A percentile compares a stretch with the other conserved stretches of the same genome.
Conservation (phyloP, 2,329 filamentous ascomycete species). For the Neofusicoccum cordaticola region DNA sequence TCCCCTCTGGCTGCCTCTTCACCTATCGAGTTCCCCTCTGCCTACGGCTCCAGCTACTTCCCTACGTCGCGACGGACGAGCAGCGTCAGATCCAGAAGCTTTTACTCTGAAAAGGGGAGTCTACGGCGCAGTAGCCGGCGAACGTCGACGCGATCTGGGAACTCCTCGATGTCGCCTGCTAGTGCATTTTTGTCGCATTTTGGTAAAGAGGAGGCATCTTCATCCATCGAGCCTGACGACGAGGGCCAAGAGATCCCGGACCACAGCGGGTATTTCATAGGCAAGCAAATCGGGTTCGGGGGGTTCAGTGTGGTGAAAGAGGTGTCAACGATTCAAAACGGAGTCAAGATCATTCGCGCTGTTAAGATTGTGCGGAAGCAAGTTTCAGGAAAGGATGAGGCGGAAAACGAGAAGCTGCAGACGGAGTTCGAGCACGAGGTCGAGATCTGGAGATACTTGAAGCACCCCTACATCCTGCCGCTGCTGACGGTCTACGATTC, state of each 20-base stretch:
- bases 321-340: conserved; percentile 59
- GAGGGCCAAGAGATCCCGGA: conserved; percentile 65
- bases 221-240: conserved; percentile 52
- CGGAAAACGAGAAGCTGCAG: conserved; percentile 63
- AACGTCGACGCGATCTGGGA: conserved; percentile 48
- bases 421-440: conserved; percentile 69
- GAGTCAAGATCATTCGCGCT: conserved; percentile 55
- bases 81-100: conserved; percentile 30
- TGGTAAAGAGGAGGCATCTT: conserved; percentile 31
- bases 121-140: conserved; percentile 36
- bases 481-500: conserved; percentile 65
- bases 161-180: conserved; percentile 56
- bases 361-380: conserved; percentile 67
- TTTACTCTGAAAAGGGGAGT: conserved; percentile 22
- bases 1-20: conserved; percentile 34
- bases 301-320: conserved; percentile 68
- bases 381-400: conserved; percentile 53
- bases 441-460: conserved; percentile 63
- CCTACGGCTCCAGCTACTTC: conserved; percentile 19
- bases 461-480: conserved; percentile 60
- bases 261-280: conserved; percentile 62
- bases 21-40: conserved; percentile 35
- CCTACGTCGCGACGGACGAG: conserved; percentile 28
- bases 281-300: conserved; percentile 63
- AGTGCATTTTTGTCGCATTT: conserved; percentile 58